Percentiles rank a stretch among this genome's conserved stretches.
Evolutionary conservation across 345 rosid species (phyloP).

Genomic region (Sapria himalayana): DNA sequence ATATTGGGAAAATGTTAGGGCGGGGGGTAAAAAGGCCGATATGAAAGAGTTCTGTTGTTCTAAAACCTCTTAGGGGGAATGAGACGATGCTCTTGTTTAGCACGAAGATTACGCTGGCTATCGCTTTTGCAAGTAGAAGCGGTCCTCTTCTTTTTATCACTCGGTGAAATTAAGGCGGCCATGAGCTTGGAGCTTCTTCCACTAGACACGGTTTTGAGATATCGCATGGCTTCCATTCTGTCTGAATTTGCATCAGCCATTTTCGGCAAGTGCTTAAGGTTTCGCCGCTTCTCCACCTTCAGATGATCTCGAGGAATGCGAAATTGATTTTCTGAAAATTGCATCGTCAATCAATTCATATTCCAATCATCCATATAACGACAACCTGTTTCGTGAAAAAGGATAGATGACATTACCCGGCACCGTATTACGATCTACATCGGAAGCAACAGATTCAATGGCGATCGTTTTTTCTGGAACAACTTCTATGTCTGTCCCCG

Average conservation of each 20-base stretch:
- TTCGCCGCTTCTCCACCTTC: slow-evolving; percentile 12
- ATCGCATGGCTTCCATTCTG: slow-evolving; percentile 16
- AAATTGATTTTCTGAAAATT: slow-evolving; percentile 21
- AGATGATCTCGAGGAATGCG: slow-evolving; percentile 6
- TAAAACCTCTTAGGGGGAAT: no score
- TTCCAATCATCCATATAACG: slow-evolving; percentile 2
- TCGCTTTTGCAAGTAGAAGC: slow-evolving; percentile 19
- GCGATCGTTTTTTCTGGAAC: no score
- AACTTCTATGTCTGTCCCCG: no score
- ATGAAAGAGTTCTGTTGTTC: no score
- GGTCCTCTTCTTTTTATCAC: slow-evolving; percentile 12
- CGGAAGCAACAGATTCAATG: slow-evolving; percentile 14
- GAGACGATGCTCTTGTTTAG: slow-evolving; percentile 7
- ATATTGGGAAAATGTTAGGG: no score
- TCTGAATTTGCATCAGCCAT: slow-evolving; percentile 7
- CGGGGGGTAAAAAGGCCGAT: no score
- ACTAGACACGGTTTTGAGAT: slow-evolving; percentile 13
- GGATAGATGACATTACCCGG: slow-evolving; percentile 20
- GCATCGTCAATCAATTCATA: no score
- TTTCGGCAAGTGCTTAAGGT: slow-evolving; percentile 9
- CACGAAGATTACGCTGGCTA: slow-evolving; percentile 14
- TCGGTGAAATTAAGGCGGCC: slow-evolving; percentile 13
- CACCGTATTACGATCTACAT: slow-evolving; percentile 8
- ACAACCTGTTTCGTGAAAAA: not conserved
- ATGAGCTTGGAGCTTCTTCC: slow-evolving; percentile 13